Conservation (phyloP, 345 rosid species). For the Rhodamnia argentea region DNA sequence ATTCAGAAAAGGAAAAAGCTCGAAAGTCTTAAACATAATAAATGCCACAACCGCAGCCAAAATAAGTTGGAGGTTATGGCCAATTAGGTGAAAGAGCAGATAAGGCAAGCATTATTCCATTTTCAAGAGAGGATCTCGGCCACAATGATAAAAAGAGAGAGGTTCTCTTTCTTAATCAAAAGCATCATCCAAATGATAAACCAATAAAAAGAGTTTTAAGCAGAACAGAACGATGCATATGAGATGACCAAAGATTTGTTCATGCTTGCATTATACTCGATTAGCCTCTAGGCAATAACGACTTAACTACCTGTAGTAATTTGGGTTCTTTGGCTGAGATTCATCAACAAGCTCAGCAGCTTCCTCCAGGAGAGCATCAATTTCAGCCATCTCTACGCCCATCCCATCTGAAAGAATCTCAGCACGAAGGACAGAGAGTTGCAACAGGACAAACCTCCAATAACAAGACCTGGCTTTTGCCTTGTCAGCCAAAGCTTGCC, state of each 20-base stretch:
- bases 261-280: background rate
- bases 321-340: conserved; percentile 59
- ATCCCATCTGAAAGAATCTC: conserved; percentile 40
- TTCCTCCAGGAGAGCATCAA: conserved; percentile 79
- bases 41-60: background rate
- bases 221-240: background rate
- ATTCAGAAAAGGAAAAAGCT: background rate
- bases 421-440: conserved; percentile 60
- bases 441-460: conserved; percentile 91
- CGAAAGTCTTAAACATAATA: background rate
- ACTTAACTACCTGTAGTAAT: conserved; percentile 63
- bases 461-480: conserved; percentile 66
- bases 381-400: conserved; percentile 61
- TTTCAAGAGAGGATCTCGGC: background rate
- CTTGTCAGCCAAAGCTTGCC: conserved; percentile 75
- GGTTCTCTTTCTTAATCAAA: background rate
- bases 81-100: background rate
- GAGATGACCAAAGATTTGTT: background rate
- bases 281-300: too few relatives aligned
- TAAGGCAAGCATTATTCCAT: background rate
- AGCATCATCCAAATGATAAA: background rate
- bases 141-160: background rate
- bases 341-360: conserved; percentile 96
- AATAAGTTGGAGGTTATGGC: background rate
- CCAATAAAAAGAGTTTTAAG: background rate